These are phyloP conservation scores for Aspergillus cejpii DNA, from an alignment of 2,329 filamentous ascomycete species.

Conservation along the genomic window DNA sequence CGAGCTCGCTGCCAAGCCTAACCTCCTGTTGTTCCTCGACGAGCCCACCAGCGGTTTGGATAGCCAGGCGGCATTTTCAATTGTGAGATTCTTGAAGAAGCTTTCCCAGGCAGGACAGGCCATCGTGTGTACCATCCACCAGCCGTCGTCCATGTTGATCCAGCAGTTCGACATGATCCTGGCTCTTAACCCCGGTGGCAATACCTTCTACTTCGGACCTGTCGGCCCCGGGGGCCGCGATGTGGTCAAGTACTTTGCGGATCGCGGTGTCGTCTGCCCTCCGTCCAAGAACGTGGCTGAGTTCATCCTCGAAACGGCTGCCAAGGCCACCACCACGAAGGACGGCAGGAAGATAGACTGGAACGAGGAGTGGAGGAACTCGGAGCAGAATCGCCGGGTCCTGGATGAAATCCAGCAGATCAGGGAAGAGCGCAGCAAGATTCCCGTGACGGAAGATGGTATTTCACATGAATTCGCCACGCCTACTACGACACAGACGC, in stretches of 20 bases:
- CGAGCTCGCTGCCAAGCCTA: constrained; percentile 63
- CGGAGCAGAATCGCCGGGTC: constrained; percentile 53
- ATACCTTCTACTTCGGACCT: constrained; percentile 67
- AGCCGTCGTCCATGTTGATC: constrained; percentile 62
- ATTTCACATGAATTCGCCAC: constrained; percentile 58
- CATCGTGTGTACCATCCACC: constrained; percentile 68
- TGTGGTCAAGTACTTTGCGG: constrained; percentile 61
- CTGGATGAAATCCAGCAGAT: constrained; percentile 61
- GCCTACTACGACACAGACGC: constrained; percentile 55
- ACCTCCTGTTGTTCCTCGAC: constrained; percentile 62
- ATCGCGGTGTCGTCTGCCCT: constrained; percentile 60
- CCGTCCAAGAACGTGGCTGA: constrained; percentile 60
- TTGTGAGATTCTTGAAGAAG: constrained; percentile 63
- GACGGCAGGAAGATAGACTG: constrained; percentile 59
- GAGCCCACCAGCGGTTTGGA: constrained; percentile 67
- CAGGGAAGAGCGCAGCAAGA: constrained; percentile 50
- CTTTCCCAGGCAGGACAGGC: constrained; percentile 60
- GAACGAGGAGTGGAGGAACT: constrained; percentile 68
- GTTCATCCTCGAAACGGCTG: constrained; percentile 60
- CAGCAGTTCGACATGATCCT: constrained; percentile 69
- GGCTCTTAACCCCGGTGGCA: constrained; percentile 60
- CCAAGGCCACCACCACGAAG: constrained; percentile 46
- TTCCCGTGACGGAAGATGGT: constrained; percentile 39
- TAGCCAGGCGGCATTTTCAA: constrained; percentile 61
- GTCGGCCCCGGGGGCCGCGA: constrained; percentile 60